Evolutionary conservation across 225 moss, liverwort and hornwort genomes (phyloP), one percentile per base, ranked within the genome.

Genomic region (Pleurozium schreberi): DNA sequence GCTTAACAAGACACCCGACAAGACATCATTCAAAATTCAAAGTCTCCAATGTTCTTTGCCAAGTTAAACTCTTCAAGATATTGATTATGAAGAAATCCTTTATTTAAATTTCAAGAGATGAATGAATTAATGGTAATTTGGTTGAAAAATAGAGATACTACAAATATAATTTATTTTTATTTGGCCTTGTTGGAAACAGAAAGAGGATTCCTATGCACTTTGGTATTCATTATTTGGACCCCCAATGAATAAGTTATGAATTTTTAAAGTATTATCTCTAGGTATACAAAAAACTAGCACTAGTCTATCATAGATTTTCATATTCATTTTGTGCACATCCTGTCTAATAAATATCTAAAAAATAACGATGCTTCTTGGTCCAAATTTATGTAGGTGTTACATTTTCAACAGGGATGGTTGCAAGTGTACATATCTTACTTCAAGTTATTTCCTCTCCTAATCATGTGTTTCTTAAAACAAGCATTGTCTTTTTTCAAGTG

Each of bases 351-450:
- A 73, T 27, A 18, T 73, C 6, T 45, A 30, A 2, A 0, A 28
- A 17, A 73, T 17, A 17, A 0, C 6, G 4, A 45, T 0, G 0
- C 18, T 45, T 30, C 5, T 18, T 45, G 10, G 4, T 45, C 2
- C 73, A 28, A 45, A 30, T n/a, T n/a, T n/a, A n/a, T 10, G 2
- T 30, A 28, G 18, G 30, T 45, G 47, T 10, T 3, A 0, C 6
- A 31, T 47, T 30, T 33, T 75, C 0, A 0, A 11, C 1, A 20
- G 1, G 19, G 6, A 0, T 0, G 0, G 49, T 31, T 74, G 2
- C 18, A 0, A 10, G 0, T 47, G 10, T 10, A 31, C 1, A 30
- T 50, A 50, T 5, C 4, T 49, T 49, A 19, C 6, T 75, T 7
- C 26, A 25, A 36, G 38, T 55, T 4, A 78, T 7, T 10, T 23